A percentile compares a stretch with the other conserved stretches of the same genome.
Evolutionary conservation across 2,329 filamentous ascomycete species (phyloP).

Genomic region (Cladophialophora chaetospira): DNA sequence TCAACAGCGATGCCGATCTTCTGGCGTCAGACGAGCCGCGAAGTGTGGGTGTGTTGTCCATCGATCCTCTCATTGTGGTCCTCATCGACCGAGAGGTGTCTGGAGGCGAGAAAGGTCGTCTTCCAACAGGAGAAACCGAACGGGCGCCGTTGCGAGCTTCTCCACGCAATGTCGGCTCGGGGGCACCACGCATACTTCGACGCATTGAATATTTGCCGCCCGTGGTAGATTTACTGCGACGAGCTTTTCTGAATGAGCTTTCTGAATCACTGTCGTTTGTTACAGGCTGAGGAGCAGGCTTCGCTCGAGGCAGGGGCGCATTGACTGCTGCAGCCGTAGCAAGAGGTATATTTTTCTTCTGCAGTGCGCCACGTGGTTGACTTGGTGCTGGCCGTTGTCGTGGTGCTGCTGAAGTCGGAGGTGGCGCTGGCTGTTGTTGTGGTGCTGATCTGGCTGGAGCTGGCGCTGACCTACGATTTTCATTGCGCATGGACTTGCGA

Average conservation of each 20-base stretch:
- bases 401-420: background rate
- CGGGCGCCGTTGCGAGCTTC: slow-evolving; percentile 65
- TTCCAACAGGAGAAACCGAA: slow-evolving; percentile 66
- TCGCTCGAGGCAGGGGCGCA: slow-evolving; percentile 3
- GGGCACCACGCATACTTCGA: slow-evolving; percentile 67
- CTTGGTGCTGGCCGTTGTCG: background rate
- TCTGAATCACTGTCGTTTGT: slow-evolving; percentile 65
- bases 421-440: slow-evolving; percentile 11
- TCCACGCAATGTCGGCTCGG: slow-evolving; percentile 42
- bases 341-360: slow-evolving; percentile 42
- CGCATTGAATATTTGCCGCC: slow-evolving; percentile 64
- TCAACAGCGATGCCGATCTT: slow-evolving; percentile 44
- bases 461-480: slow-evolving; percentile 17
- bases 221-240: slow-evolving; percentile 44
- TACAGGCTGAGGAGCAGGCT: slow-evolving; percentile 8
- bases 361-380: slow-evolving; percentile 36
- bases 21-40: slow-evolving; percentile 34
- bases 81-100: slow-evolving; percentile 47
- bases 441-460: background rate
- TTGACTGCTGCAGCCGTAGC: slow-evolving; percentile 13
- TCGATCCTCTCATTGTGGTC: slow-evolving; percentile 53
- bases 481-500: slow-evolving; percentile 27
- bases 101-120: slow-evolving; percentile 48
- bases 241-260: slow-evolving; percentile 77
- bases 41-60: slow-evolving; percentile 40